Percentiles rank a stretch among this genome's conserved stretches.
phyloP scores from a whole-genome alignment of 257 asterid genomes.

The Primulina eburnea region DNA sequence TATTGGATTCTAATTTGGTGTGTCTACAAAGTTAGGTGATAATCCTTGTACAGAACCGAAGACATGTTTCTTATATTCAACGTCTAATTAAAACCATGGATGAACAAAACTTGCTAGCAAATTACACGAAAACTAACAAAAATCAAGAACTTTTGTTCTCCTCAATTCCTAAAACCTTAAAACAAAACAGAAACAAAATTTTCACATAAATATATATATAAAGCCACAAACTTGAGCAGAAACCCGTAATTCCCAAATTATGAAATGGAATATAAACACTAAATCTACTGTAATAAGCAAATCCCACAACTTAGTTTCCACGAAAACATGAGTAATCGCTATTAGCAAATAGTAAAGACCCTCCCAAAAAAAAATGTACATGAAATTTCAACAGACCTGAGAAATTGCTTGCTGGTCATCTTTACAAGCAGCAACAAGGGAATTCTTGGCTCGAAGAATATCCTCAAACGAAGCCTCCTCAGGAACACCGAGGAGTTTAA shows the following conservation, averaged over 20 bases:
- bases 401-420: conserved; percentile 71
- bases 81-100: not conserved
- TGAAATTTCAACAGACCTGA: conserved; percentile 44
- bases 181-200: not conserved
- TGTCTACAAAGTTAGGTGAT: not conserved
- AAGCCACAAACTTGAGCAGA: not conserved
- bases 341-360: not conserved
- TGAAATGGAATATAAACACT: not conserved
- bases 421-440: conserved; percentile 61
- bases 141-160: not conserved
- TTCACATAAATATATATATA: not conserved
- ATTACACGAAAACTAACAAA: not conserved
- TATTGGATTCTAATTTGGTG: not conserved
- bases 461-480: conserved; percentile 96
- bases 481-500: conserved; percentile 75
- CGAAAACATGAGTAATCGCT: not conserved
- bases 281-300: not conserved
- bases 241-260: not conserved
- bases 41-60: not conserved
- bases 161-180: not conserved
- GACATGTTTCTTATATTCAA: not conserved
- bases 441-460: conserved; percentile 86
- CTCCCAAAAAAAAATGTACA: not conserved
- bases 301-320: not conserved
- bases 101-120: not conserved